These are phyloP conservation scores for Naumovozyma castellii DNA, from an alignment of 805 yeast genomes.

Conservation along the genomic window DNA sequence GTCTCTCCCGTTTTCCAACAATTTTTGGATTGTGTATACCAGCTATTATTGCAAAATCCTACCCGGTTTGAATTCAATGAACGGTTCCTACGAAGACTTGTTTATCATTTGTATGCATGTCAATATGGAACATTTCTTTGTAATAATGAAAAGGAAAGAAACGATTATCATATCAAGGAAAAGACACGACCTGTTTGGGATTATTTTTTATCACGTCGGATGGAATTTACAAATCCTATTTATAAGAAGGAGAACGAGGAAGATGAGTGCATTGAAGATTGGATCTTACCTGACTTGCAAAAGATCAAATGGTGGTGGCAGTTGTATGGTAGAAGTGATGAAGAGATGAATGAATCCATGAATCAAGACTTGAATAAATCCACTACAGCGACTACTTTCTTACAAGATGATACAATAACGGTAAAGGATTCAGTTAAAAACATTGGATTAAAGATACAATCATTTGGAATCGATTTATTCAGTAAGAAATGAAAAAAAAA, in stretches of 20 bases:
- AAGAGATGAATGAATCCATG: conserved; percentile 43
- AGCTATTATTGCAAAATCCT: conserved; percentile 63
- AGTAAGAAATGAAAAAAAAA: conserved; percentile 10
- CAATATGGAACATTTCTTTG: conserved; percentile 88
- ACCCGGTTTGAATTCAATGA: conserved; percentile 77
- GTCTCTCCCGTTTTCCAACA: conserved; percentile 94
- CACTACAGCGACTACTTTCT: background rate
- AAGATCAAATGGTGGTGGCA: conserved; percentile 83
- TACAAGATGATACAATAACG: background rate
- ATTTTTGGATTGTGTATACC: conserved; percentile 83
- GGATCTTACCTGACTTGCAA: conserved; percentile 42
- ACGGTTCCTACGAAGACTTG: conserved; percentile 69
- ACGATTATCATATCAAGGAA: conserved; percentile 32
- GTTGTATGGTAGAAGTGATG: conserved; percentile 64
- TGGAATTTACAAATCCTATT: conserved; percentile 53
- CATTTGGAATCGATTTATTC: conserved; percentile 19
- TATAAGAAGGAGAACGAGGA: conserved; percentile 29
- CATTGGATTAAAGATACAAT: background rate
- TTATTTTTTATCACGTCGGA: conserved; percentile 67
- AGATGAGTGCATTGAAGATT: conserved; percentile 30
- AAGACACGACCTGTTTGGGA: conserved; percentile 85
- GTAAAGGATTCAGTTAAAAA: background rate
- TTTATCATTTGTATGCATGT: conserved; percentile 85
- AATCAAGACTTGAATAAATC: background rate
- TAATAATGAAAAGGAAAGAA: conserved; percentile 60